phyloP scores from a whole-genome alignment of 805 yeast species.

The Barnettozyma sucrosica region DNA sequence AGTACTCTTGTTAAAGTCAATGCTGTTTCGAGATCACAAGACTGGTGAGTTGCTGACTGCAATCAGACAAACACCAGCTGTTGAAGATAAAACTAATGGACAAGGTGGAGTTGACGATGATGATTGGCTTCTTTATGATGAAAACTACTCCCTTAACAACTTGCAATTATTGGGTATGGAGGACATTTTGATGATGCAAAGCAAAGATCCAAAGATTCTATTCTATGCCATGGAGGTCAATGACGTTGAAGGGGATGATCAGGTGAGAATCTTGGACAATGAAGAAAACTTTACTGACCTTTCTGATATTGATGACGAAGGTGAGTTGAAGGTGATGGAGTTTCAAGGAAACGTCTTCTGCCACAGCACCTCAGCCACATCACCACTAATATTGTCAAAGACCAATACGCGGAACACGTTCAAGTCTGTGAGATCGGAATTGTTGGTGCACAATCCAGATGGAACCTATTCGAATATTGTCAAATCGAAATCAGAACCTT shows the following conservation, averaged over 20 bases:
- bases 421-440: conserved; percentile 23
- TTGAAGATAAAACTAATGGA: conserved; percentile 8
- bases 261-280: neutral
- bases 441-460: conserved; percentile 22
- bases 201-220: conserved; percentile 27
- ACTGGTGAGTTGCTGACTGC: conserved; percentile 21
- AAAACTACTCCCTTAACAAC: conserved; percentile 31
- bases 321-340: conserved; percentile 24
- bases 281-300: conserved; percentile 1
- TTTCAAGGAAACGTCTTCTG: conserved; percentile 18
- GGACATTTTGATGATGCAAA: conserved; percentile 28
- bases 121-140: conserved; percentile 38
- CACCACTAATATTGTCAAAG: conserved; percentile 19
- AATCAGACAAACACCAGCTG: conserved; percentile 15
- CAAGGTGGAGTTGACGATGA: conserved; percentile 24
- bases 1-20: conserved; percentile 17
- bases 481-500: conserved; percentile 9
- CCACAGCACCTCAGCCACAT: conserved; percentile 10
- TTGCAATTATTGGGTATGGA: conserved; percentile 29
- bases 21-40: conserved; percentile 18
- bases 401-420: conserved; percentile 20
- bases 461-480: conserved; percentile 9
- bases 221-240: conserved; percentile 24
- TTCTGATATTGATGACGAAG: conserved; percentile 11
- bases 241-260: conserved; percentile 6